Evolutionary conservation across 2,329 filamentous ascomycete genomes (phyloP).

Genomic region (Mycosphaerella arachidis): DNA sequence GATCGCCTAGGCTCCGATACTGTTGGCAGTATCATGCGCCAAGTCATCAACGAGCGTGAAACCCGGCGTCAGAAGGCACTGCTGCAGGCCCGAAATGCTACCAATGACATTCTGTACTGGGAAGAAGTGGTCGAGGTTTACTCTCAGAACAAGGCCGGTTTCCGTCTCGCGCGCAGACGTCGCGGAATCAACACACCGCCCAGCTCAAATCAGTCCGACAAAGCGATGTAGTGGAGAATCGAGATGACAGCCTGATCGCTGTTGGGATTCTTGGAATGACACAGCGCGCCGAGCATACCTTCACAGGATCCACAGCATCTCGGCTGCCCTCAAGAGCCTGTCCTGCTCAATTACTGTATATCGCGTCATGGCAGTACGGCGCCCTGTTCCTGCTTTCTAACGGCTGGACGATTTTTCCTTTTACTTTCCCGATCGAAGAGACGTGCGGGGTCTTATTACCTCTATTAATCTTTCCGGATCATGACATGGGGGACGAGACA

Average conservation of each 20-base stretch:
- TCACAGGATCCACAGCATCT: not conserved
- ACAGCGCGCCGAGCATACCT: not conserved
- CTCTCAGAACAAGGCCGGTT: slow-evolving; percentile 35
- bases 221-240: slow-evolving; percentile 7
- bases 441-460: not conserved
- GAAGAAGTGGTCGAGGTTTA: slow-evolving; percentile 37
- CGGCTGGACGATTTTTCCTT: too few species aligned
- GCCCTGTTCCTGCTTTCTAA: not conserved
- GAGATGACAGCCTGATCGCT: not conserved
- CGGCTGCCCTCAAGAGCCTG: not conserved
- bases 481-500: not conserved
- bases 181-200: slow-evolving; percentile 31
- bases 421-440: not conserved
- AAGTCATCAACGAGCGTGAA: slow-evolving; percentile 44
- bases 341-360: not conserved
- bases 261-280: not conserved
- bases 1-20: slow-evolving; percentile 38
- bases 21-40: slow-evolving; percentile 38
- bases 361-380: not conserved
- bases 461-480: not conserved
- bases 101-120: slow-evolving; percentile 28
- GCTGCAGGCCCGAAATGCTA: slow-evolving; percentile 17
- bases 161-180: slow-evolving; percentile 30
- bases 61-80: slow-evolving; percentile 28
- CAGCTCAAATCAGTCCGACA: slow-evolving; percentile 24